These are phyloP conservation scores for Globisporangium rhizosaccharum DNA, from an alignment of 352 stramenopile genomes.

Conservation along the genomic window DNA sequence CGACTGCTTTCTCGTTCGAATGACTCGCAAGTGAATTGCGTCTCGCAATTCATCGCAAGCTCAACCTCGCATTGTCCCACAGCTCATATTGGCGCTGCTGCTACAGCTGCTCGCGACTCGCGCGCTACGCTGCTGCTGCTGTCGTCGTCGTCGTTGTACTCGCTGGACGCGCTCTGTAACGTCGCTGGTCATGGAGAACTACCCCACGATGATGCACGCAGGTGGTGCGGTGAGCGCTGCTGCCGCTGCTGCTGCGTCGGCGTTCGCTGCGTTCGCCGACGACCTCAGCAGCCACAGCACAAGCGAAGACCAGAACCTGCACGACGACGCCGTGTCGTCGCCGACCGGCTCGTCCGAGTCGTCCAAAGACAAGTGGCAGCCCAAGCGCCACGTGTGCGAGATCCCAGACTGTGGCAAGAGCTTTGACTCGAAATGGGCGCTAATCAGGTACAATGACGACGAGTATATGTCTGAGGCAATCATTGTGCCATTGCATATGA, in stretches of 20 bases:
- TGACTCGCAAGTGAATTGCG: too few species aligned
- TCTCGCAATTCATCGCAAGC: too few species aligned
- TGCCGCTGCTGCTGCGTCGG: conserved; percentile 1
- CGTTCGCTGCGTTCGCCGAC: conserved; percentile 7
- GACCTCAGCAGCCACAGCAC: conserved; percentile 5
- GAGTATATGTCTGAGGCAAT: neutral
- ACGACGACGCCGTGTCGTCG: conserved; percentile 15
- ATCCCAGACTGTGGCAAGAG: conserved; percentile 68
- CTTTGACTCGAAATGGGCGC: conserved; percentile 83
- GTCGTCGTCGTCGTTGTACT: neutral
- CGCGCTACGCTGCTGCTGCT: neutral
- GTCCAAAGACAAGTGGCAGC: conserved; percentile 52
- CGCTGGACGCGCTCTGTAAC: too few species aligned
- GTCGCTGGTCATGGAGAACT: too few species aligned
- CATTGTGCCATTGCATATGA: neutral
- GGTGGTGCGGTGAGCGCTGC: neutral
- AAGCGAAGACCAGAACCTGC: conserved; percentile 8
- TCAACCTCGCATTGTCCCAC: too few species aligned
- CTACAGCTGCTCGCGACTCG: neutral
- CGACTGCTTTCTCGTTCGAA: too few species aligned
- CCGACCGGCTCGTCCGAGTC: conserved; percentile 24
- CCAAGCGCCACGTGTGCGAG: conserved; percentile 72
- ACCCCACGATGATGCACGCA: conserved; percentile 7
- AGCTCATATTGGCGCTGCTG: neutral
- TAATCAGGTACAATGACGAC: conserved; percentile 44